A percentile compares a stretch with the other conserved stretches of the same genome.
Conservation (phyloP, 345 rosid genomes). For the Corymbia maculata region DNA sequence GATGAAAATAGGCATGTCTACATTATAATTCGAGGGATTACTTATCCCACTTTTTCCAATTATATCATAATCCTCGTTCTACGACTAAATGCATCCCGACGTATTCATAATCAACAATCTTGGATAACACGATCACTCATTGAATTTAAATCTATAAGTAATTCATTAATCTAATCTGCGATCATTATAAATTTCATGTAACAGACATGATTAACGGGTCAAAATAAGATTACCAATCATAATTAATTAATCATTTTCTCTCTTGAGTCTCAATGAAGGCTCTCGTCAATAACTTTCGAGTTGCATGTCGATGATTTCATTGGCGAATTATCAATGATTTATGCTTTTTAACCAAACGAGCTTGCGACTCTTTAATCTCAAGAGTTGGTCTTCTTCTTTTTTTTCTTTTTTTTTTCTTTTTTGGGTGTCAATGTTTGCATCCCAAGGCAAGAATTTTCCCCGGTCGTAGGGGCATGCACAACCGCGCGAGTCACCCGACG, state of each 20-base stretch:
- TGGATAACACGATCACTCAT: rapidly evolving
- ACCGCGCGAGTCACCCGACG: neutral
- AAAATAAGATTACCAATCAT: too few species aligned
- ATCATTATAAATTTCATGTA: rapidly evolving
- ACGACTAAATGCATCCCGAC: rapidly evolving
- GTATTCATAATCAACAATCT: neutral
- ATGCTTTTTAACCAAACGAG: too few species aligned
- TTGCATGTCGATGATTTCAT: too few species aligned
- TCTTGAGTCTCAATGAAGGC: neutral
- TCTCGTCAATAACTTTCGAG: too few species aligned
- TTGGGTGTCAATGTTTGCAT: neutral
- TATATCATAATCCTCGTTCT: neutral
- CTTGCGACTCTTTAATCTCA: too few species aligned
- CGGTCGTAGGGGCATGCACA: neutral
- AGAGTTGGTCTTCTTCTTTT: too few species aligned
- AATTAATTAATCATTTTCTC: neutral
- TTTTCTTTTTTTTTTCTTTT: too few species aligned
- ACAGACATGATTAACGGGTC: neutral
- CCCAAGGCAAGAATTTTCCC: neutral
- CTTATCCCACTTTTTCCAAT: neutral
- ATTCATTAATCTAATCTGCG: rapidly evolving
- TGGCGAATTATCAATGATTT: too few species aligned
- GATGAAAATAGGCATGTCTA: neutral
- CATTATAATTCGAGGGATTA: rapidly evolving
- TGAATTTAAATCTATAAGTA: neutral